phyloP scores from a whole-genome alignment of 108 stramenopile genomes.

The Parietichytrium sp. region DNA sequence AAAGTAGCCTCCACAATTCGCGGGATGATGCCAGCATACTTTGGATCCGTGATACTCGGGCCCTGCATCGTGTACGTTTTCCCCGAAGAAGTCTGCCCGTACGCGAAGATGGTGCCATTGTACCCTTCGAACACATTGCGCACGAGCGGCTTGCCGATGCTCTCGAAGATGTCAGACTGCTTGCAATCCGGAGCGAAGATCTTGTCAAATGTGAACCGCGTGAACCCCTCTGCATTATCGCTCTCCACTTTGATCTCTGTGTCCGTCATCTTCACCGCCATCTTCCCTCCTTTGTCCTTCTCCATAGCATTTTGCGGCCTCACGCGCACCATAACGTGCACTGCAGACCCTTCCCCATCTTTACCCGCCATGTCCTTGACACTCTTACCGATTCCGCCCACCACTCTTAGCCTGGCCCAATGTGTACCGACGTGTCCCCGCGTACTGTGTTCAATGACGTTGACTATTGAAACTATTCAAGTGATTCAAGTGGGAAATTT shows the following conservation, averaged over 20 bases:
- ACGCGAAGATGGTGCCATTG: slow-evolving; percentile 57
- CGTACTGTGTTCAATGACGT: too few relatives aligned
- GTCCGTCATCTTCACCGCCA: neutral
- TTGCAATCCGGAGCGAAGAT: slow-evolving; percentile 43
- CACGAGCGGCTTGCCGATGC: slow-evolving; percentile 43
- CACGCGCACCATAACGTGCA: slow-evolving; percentile 23
- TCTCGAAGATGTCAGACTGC: slow-evolving; percentile 45
- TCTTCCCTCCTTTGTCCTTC: neutral
- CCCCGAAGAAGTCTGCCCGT: slow-evolving; percentile 44
- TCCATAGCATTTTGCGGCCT: slow-evolving; percentile 23
- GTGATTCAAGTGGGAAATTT: too few relatives aligned
- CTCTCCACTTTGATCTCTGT: slow-evolving; percentile 6
- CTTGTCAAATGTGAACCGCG: slow-evolving; percentile 46
- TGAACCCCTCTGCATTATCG: neutral
- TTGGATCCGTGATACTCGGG: slow-evolving; percentile 9
- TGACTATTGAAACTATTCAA: too few relatives aligned
- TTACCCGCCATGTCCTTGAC: too few relatives aligned
- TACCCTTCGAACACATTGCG: slow-evolving; percentile 51
- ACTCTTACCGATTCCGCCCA: too few relatives aligned
- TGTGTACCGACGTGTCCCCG: too few relatives aligned
- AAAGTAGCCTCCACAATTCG: slow-evolving; percentile 47
- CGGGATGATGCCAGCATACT: slow-evolving; percentile 49
- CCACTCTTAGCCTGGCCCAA: too few relatives aligned
- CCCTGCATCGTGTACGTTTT: slow-evolving; percentile 55
- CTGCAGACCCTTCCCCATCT: slow-evolving; percentile 20